Conservation (phyloP, 2,329 filamentous ascomycete species). For the Colletotrichum paranaense region DNA sequence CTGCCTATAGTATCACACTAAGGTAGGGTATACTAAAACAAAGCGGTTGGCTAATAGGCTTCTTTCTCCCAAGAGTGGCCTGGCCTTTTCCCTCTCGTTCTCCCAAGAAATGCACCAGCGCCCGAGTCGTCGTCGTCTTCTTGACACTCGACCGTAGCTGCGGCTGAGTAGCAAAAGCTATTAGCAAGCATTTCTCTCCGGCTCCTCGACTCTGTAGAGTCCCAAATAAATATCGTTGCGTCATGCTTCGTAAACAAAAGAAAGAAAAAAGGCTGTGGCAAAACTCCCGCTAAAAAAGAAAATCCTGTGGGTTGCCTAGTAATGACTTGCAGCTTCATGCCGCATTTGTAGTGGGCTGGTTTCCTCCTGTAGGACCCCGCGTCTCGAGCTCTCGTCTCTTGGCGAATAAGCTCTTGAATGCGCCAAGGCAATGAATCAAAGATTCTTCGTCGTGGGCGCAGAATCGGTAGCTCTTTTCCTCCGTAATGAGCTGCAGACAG, state of each 20-base stretch:
- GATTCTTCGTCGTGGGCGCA: conserved; percentile 84
- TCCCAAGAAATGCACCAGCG: neutral
- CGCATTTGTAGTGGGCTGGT: conserved; percentile 12
- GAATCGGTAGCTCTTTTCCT: conserved; percentile 86
- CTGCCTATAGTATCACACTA: conserved; percentile 10
- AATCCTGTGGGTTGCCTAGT: neutral
- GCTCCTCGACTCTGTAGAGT: conserved; percentile 9
- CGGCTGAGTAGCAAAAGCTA: neutral
- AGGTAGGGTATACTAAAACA: neutral
- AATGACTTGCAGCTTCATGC: conserved; percentile 16
- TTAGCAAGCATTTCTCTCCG: neutral
- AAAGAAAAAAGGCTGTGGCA: neutral
- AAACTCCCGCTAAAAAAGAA: conserved; percentile 28
- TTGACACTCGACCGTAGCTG: neutral
- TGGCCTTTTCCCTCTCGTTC: neutral
- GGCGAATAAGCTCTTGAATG: conserved; percentile 86
- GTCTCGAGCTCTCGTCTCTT: conserved; percentile 74
- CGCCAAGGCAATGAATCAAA: conserved; percentile 86
- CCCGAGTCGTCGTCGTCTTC: neutral
- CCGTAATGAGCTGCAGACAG: conserved; percentile 93
- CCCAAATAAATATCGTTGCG: neutral
- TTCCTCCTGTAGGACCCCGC: conserved; percentile 52
- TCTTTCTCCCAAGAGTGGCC: neutral
- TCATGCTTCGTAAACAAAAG: conserved; percentile 27
- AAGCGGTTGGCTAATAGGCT: neutral